A percentile compares a stretch with the other conserved stretches of the same genome.
phyloP scores from a whole-genome alignment of 2,329 filamentous ascomycete species.

The Truncatella angustata region DNA sequence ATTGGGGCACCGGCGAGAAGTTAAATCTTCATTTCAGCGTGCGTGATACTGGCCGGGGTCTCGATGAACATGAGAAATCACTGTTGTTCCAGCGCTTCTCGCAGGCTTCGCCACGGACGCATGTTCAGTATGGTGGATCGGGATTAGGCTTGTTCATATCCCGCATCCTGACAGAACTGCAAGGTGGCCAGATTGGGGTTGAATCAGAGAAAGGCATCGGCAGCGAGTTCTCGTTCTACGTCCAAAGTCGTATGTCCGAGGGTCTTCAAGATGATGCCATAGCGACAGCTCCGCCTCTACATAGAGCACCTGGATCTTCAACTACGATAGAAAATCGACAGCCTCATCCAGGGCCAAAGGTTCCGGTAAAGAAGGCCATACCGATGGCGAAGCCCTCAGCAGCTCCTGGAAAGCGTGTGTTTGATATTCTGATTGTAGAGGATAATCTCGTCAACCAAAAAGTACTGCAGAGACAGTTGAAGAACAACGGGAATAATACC shows the following conservation, averaged over 20 bases:
- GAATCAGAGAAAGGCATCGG: slow-evolving; percentile 64
- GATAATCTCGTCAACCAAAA: slow-evolving; percentile 68
- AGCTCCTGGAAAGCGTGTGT: slow-evolving; percentile 31
- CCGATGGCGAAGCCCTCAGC: slow-evolving; percentile 20
- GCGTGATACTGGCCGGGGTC: slow-evolving; percentile 67
- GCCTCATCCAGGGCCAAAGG: too few species aligned
- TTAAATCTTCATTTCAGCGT: slow-evolving; percentile 73
- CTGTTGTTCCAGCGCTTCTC: slow-evolving; percentile 67
- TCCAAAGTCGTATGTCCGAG: slow-evolving; percentile 61
- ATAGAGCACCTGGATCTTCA: slow-evolving; percentile 29
- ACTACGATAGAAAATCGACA: slow-evolving; percentile 30
- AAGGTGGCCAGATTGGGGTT: slow-evolving; percentile 76
- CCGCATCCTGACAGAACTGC: slow-evolving; percentile 70
- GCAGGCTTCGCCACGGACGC: slow-evolving; percentile 66
- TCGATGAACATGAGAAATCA: slow-evolving; percentile 64
- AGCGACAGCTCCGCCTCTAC: slow-evolving; percentile 24
- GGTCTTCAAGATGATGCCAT: slow-evolving; percentile 37
- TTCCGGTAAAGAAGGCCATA: neutral
- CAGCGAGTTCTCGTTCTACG: slow-evolving; percentile 75
- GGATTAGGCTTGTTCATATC: slow-evolving; percentile 75
- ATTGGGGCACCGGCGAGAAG: slow-evolving; percentile 71
- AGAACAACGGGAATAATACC: slow-evolving; percentile 59
- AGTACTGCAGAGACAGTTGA: slow-evolving; percentile 60
- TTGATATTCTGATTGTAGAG: slow-evolving; percentile 64
- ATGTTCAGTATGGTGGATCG: slow-evolving; percentile 70